Percentiles rank a stretch among this genome's conserved stretches.
phyloP scores from a whole-genome alignment of 176 grass and related monocot species.

The Pontederia crassipes region DNA sequence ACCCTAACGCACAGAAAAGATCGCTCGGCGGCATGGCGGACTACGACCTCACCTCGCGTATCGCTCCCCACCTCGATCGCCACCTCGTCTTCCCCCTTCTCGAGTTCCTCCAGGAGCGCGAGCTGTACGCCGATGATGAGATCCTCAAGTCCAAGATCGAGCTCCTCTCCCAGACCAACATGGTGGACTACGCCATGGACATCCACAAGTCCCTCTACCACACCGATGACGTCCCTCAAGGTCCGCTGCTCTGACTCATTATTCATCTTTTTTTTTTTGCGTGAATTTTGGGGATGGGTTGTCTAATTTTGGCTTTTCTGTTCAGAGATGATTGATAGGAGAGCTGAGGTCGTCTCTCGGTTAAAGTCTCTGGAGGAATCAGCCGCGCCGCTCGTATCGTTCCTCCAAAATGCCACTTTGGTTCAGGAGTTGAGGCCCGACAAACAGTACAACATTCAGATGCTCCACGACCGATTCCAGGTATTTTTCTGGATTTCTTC shows the following conservation, averaged over 20 bases:
- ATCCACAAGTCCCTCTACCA: constrained; percentile 82
- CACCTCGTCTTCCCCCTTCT: constrained; percentile 80
- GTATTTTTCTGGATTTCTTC: constrained; percentile 14
- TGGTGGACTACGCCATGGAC: constrained; percentile 99
- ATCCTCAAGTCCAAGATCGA: constrained; percentile 81
- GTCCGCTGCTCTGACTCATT: background rate
- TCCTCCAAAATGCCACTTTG: constrained; percentile 56
- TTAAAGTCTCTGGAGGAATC: constrained; percentile 58
- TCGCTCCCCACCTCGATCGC: constrained; percentile 53
- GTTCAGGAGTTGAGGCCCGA: constrained; percentile 81
- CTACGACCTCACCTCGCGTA: constrained; percentile 52
- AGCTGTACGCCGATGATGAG: constrained; percentile 54
- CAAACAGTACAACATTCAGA: constrained; percentile 73
- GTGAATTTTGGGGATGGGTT: background rate
- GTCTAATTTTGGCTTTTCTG: background rate
- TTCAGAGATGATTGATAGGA: constrained; percentile 59
- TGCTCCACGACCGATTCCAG: constrained; percentile 79
- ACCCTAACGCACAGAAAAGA: too few relatives aligned
- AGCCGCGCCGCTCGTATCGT: constrained; percentile 51
- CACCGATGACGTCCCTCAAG: constrained; percentile 74
- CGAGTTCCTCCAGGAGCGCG: constrained; percentile 79
- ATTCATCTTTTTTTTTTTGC: background rate
- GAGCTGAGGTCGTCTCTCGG: constrained; percentile 62
- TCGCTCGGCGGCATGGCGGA: constrained; percentile 26
- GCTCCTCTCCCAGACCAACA: constrained; percentile 86